A percentile compares a stretch with the other conserved stretches of the same genome.
These are phyloP conservation scores for Salvia sclarea DNA, from an alignment of 305 asterid species.

Conservation along the genomic window DNA sequence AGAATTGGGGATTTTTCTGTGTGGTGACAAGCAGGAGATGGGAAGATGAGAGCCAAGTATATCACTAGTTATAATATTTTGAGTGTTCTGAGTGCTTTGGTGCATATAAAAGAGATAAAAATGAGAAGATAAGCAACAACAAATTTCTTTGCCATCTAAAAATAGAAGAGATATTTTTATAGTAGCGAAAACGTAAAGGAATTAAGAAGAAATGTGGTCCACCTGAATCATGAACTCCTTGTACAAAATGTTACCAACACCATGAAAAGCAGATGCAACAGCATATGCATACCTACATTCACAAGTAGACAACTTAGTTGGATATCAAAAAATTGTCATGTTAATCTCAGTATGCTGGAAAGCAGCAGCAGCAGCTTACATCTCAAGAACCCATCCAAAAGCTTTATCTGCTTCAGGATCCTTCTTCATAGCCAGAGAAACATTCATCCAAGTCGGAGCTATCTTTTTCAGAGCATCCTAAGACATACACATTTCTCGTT, in stretches of 20 bases:
- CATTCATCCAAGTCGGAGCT: slow-evolving; percentile 98
- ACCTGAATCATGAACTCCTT: slow-evolving; percentile 98
- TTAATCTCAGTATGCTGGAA: slow-evolving; percentile 9
- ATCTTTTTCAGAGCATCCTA: slow-evolving; percentile 67
- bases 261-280: slow-evolving; percentile 82
- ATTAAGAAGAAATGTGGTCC: slow-evolving; percentile 4
- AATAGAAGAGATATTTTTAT: background rate
- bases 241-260: slow-evolving; percentile 67
- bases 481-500: slow-evolving; percentile 7
- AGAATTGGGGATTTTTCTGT: background rate
- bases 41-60: background rate
- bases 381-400: slow-evolving; percentile 98
- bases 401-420: slow-evolving; percentile 90
- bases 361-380: slow-evolving; percentile 44
- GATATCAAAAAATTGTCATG: background rate
- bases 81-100: background rate
- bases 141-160: background rate
- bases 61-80: background rate
- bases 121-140: slow-evolving; percentile 4
- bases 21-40: background rate
- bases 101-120: background rate
- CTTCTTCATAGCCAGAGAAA: slow-evolving; percentile 91
- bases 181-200: slow-evolving; percentile 12
- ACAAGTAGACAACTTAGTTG: slow-evolving; percentile 20
- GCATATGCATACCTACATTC: slow-evolving; percentile 87